A percentile compares a stretch with the other conserved stretches of the same genome.
Evolutionary conservation across 176 grass and related monocot species (phyloP).

Genomic region (Calamus simplicifolius): DNA sequence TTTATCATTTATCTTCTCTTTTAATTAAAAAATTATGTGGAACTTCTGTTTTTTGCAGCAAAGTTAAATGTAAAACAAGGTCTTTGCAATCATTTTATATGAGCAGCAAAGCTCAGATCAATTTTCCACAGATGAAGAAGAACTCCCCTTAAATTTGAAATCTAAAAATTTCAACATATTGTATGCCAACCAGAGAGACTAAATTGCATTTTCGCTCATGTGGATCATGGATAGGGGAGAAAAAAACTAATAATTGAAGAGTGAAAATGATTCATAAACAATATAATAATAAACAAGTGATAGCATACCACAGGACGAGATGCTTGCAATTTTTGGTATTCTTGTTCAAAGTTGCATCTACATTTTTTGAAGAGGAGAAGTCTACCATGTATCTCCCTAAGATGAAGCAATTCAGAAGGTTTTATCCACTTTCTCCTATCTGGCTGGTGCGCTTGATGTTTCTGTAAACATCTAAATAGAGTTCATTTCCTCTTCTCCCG

Average conservation of each 20-base stretch:
- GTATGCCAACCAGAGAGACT: no score
- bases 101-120: no score
- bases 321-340: slow-evolving; percentile 51
- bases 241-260: neutral
- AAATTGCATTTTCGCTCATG: neutral
- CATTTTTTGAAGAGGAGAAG: slow-evolving; percentile 30
- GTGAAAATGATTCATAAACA: neutral
- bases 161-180: no score
- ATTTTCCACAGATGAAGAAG: no score
- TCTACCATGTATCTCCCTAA: slow-evolving; percentile 54
- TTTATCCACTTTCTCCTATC: slow-evolving; percentile 33
- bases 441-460: neutral
- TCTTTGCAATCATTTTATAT: no score
- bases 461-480: neutral
- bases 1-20: no score
- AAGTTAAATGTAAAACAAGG: no score
- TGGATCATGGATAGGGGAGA: neutral
- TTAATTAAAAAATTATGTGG: no score
- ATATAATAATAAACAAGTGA: neutral
- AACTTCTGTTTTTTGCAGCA: no score
- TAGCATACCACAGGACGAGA: slow-evolving; percentile 40
- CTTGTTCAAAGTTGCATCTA: slow-evolving; percentile 39
- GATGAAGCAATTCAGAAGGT: slow-evolving; percentile 36
- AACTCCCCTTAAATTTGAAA: no score
- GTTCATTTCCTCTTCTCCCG: neutral